Conservation (phyloP, 169 alveolate genomes). For the Plasmodium fragile region DNA sequence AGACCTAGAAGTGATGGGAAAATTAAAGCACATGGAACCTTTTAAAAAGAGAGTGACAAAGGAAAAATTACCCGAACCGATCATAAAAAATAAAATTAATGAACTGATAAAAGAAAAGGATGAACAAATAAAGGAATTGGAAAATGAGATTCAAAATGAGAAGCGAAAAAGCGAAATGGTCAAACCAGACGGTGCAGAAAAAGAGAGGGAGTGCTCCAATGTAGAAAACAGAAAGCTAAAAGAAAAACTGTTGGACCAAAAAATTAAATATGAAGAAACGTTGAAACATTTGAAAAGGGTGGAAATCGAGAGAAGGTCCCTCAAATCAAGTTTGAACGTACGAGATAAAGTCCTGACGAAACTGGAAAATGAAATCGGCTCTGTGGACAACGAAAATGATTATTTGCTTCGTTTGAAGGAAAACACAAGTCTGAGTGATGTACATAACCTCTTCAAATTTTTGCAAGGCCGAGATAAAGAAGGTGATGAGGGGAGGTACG, state of each 20-base stretch:
- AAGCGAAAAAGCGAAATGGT: conserved; percentile 17
- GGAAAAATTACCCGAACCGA: conserved; percentile 13
- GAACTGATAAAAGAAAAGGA: conserved; percentile 49
- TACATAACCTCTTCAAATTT: conserved; percentile 52
- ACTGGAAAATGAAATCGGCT: conserved; percentile 69
- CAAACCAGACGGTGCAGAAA: background rate
- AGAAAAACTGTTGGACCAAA: conserved; percentile 63
- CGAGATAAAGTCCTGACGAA: conserved; percentile 68
- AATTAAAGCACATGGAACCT: background rate
- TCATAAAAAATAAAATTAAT: conserved; percentile 21
- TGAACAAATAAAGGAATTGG: conserved; percentile 52
- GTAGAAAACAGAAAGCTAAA: conserved; percentile 51
- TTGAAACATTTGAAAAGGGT: conserved; percentile 68
- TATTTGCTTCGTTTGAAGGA: conserved; percentile 30
- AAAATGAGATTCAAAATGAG: conserved; percentile 33
- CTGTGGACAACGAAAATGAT: conserved; percentile 67
- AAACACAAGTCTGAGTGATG: conserved; percentile 33
- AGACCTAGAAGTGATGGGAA: background rate
- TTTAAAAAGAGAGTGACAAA: conserved; percentile 48
- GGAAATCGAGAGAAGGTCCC: conserved; percentile 61
- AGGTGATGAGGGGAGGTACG: background rate
- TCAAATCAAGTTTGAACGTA: conserved; percentile 53
- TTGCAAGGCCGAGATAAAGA: conserved; percentile 21
- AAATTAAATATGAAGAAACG: conserved; percentile 74
- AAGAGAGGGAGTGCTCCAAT: background rate